These are phyloP conservation scores for Penium margaritaceum DNA, from an alignment of 139 green algal species.

Conservation along the genomic window DNA sequence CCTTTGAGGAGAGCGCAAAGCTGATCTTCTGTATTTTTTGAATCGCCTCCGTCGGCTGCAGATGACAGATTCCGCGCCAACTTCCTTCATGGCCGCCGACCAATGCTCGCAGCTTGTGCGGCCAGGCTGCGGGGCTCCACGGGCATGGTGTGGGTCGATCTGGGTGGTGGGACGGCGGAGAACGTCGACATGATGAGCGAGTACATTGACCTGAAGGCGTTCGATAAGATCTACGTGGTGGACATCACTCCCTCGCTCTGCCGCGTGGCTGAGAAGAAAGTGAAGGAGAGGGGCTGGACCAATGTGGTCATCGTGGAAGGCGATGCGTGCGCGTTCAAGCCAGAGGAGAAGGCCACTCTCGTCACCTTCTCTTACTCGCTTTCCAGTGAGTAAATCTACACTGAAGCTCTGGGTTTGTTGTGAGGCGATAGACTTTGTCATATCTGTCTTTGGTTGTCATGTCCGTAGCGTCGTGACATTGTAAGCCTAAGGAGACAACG, in stretches of 20 bases:
- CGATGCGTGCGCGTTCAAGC: constrained; percentile 80
- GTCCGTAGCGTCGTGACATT: too few relatives aligned
- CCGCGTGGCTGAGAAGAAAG: constrained; percentile 72
- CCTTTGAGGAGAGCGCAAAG: too few relatives aligned
- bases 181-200: constrained; percentile 90
- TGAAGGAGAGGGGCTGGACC: constrained; percentile 69
- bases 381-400: constrained; percentile 62
- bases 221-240: constrained; percentile 92
- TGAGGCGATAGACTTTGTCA: too few relatives aligned
- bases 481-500: too few relatives aligned
- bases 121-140: constrained; percentile 60
- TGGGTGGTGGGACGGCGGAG: constrained; percentile 85
- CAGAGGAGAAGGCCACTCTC: constrained; percentile 63
- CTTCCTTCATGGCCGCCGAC: constrained; percentile 86
- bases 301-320: constrained; percentile 89
- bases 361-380: constrained; percentile 97
- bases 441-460: too few relatives aligned
- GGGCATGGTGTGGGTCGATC: constrained; percentile 83
- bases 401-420: too few relatives aligned
- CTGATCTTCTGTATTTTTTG: not conserved
- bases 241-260: constrained; percentile 88
- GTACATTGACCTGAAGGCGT: constrained; percentile 77
- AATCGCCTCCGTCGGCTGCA: constrained; percentile 43
- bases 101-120: constrained; percentile 81
- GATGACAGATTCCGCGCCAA: constrained; percentile 85